Conservation (phyloP, 306 rosid genomes). For the Geum urbanum region DNA sequence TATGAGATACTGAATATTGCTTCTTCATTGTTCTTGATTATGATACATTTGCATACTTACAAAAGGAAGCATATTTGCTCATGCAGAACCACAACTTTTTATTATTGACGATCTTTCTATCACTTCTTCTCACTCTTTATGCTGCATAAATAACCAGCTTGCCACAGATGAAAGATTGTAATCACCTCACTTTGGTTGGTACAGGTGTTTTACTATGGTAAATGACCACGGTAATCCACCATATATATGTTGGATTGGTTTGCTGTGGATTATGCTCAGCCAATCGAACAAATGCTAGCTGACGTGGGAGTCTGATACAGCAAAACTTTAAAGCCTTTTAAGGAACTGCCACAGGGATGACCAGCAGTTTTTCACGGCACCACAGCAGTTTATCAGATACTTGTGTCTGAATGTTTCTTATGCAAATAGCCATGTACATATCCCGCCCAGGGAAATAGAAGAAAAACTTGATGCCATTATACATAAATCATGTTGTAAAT, state of each 20-base stretch:
- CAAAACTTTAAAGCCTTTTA: neutral
- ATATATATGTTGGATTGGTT: constrained; percentile 17
- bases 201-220: constrained; percentile 60
- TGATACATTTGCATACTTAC: neutral
- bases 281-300: neutral
- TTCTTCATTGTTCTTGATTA: neutral
- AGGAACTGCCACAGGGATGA: neutral
- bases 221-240: constrained; percentile 19
- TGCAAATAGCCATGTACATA: neutral
- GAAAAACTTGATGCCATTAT: neutral
- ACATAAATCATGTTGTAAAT: neutral
- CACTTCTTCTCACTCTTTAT: neutral
- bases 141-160: neutral
- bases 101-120: neutral
- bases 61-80: neutral
- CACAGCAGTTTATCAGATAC: neutral
- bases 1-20: neutral
- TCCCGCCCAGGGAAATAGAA: neutral
- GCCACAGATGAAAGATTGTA: neutral
- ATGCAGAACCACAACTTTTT: neutral
- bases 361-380: neutral
- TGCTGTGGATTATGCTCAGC: constrained; percentile 9
- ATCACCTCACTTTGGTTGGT: constrained; percentile 23
- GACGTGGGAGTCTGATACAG: neutral
- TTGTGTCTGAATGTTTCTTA: neutral